Evolutionary conservation across 495 filamentous ascomycete species (phyloP).

Genomic region (Stereocaulon alpinum): DNA sequence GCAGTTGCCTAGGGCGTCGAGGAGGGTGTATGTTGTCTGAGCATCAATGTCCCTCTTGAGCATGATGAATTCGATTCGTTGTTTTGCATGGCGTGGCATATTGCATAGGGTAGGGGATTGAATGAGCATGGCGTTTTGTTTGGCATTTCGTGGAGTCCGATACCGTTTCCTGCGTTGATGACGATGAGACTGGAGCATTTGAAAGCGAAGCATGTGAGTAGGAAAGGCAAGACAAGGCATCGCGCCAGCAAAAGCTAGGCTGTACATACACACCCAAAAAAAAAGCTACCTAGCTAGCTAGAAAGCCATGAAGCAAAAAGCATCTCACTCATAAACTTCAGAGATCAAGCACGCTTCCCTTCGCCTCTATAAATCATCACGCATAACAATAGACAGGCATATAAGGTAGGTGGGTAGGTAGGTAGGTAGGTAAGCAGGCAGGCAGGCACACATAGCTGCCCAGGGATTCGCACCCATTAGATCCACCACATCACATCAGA

Average conservation of each 20-base stretch:
- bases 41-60: not conserved
- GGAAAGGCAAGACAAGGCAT: not conserved
- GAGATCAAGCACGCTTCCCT: not conserved
- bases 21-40: constrained; percentile 3
- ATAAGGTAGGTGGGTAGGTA: too few species aligned
- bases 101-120: not conserved
- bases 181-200: too few species aligned
- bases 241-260: constrained; percentile 8
- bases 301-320: not conserved
- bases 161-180: not conserved
- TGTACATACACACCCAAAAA: not conserved
- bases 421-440: too few species aligned
- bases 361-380: not conserved
- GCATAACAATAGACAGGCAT: not conserved
- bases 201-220: not conserved
- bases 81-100: not conserved
- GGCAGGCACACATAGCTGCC: too few species aligned
- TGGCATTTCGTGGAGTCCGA: not conserved
- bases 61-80: not conserved
- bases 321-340: too few species aligned
- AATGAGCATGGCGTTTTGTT: not conserved
- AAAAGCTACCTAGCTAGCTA: not conserved
- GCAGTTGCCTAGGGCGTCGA: constrained; percentile 39
- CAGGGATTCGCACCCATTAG: not conserved
- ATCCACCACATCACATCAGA: not conserved